phyloP scores from a whole-genome alignment of 805 yeast species.

The Yamadazyma takamatsuzukensis region DNA sequence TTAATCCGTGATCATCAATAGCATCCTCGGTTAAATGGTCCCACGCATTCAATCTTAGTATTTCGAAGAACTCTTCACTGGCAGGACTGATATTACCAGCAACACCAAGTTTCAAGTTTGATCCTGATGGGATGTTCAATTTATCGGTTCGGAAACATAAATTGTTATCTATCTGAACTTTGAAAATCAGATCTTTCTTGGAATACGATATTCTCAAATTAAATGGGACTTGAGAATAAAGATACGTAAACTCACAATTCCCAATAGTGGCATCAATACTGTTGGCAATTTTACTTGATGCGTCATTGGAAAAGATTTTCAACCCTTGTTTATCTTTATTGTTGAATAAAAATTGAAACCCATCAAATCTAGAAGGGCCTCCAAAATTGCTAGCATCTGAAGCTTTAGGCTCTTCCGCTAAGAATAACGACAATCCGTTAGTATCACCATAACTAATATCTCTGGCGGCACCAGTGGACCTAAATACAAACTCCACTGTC shows the following conservation, averaged over 20 bases:
- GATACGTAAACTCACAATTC: slow-evolving; percentile 54
- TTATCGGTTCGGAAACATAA: slow-evolving; percentile 64
- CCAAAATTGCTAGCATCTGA: slow-evolving; percentile 37
- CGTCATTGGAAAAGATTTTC: slow-evolving; percentile 60
- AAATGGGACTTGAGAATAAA: slow-evolving; percentile 67
- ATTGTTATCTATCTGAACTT: slow-evolving; percentile 69
- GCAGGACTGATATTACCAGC: slow-evolving; percentile 36
- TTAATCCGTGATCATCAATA: slow-evolving; percentile 51
- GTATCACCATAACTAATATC: slow-evolving; percentile 23
- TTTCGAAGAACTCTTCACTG: slow-evolving; percentile 58
- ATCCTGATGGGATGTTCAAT: slow-evolving; percentile 41
- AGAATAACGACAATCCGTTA: slow-evolving; percentile 62
- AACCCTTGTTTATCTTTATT: slow-evolving; percentile 47
- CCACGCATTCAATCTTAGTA: slow-evolving; percentile 56
- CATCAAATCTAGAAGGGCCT: slow-evolving; percentile 54
- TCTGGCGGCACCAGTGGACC: slow-evolving; percentile 49
- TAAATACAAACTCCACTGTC: slow-evolving; percentile 59
- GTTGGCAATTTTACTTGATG: slow-evolving; percentile 33
- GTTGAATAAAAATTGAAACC: slow-evolving; percentile 60
- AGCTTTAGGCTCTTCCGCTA: slow-evolving; percentile 14
- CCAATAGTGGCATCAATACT: slow-evolving; percentile 42
- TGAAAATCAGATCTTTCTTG: slow-evolving; percentile 40
- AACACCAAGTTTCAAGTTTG: slow-evolving; percentile 50
- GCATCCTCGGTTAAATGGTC: slow-evolving; percentile 52
- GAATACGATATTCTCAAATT: slow-evolving; percentile 65